phyloP scores from a whole-genome alignment of 78 protist genomes.

The Parvularia atlantis region DNA sequence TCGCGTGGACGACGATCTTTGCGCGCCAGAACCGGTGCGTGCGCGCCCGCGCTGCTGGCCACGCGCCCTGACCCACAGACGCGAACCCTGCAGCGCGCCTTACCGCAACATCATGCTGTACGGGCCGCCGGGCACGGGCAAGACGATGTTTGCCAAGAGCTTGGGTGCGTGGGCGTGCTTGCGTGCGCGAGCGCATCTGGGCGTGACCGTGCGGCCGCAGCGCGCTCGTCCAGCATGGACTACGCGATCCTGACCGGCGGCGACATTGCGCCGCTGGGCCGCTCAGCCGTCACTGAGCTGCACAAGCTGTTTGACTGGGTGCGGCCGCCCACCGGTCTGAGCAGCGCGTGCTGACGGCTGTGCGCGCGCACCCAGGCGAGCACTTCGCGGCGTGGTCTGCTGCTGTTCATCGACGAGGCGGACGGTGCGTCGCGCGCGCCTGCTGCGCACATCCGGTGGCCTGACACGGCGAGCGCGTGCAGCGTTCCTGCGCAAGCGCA shows the following conservation, averaged over 20 bases:
- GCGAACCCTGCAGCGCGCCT: conserved; percentile 7
- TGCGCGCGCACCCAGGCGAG: background rate
- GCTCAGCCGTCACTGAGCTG: background rate
- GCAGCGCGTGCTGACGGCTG: too few relatives aligned
- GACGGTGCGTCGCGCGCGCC: too few relatives aligned
- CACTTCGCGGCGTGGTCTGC: background rate
- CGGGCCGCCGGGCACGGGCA: conserved; percentile 87
- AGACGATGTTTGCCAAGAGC: conserved; percentile 76
- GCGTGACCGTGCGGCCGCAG: too few relatives aligned
- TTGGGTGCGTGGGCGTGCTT: conserved; percentile 18
- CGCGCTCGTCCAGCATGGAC: background rate
- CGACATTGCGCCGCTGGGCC: background rate
- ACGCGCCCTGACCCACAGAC: background rate
- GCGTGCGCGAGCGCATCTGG: too few relatives aligned
- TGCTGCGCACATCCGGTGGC: too few relatives aligned
- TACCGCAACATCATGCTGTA: conserved; percentile 69
- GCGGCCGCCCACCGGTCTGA: background rate
- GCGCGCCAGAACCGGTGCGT: too few relatives aligned
- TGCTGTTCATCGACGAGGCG: background rate
- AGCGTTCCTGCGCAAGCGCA: background rate
- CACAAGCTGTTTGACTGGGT: background rate
- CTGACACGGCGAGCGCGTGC: too few relatives aligned
- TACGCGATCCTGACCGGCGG: background rate
- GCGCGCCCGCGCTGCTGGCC: too few relatives aligned
- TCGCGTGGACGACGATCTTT: too few relatives aligned